phyloP scores from a whole-genome alignment of 2,329 filamentous ascomycete species.

The Colletotrichum theobromicola region DNA sequence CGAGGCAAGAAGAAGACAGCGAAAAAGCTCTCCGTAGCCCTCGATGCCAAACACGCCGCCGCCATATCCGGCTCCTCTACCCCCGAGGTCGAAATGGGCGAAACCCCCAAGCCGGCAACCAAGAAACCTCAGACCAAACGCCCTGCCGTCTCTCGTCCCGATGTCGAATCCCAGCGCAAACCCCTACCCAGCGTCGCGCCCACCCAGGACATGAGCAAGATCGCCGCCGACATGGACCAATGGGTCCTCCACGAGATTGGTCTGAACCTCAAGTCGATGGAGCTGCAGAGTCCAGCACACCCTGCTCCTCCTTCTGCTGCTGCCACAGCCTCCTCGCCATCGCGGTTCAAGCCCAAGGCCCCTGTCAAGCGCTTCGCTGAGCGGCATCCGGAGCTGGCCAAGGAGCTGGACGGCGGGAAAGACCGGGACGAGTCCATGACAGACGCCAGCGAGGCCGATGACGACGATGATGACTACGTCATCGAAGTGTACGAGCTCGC shows the following conservation, averaged over 20 bases:
- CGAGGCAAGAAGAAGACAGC: conserved; percentile 45
- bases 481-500: conserved; percentile 70
- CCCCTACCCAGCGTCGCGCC: conserved; percentile 34
- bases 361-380: conserved; percentile 61
- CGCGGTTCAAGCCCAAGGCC: conserved; percentile 61
- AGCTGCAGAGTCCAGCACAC: conserved; percentile 37
- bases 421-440: conserved; percentile 38
- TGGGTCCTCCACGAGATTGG: conserved; percentile 66
- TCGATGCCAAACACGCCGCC: conserved; percentile 22
- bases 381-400: conserved; percentile 52
- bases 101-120: neutral
- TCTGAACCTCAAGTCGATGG: conserved; percentile 53
- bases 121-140: conserved; percentile 20
- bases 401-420: conserved; percentile 26
- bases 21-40: conserved; percentile 25
- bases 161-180: conserved; percentile 10
- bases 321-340: conserved; percentile 19
- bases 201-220: conserved; percentile 51
- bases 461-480: conserved; percentile 61
- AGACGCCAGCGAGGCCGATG: conserved; percentile 47
- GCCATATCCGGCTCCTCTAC: neutral
- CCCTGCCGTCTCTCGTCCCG: neutral
- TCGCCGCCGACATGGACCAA: conserved; percentile 60
- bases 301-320: neutral
- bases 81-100: neutral